Percentiles rank a stretch among this genome's conserved stretches.
Conservation (phyloP, 1,284 basidiomycete genomes). For the Boletus sp. region DNA sequence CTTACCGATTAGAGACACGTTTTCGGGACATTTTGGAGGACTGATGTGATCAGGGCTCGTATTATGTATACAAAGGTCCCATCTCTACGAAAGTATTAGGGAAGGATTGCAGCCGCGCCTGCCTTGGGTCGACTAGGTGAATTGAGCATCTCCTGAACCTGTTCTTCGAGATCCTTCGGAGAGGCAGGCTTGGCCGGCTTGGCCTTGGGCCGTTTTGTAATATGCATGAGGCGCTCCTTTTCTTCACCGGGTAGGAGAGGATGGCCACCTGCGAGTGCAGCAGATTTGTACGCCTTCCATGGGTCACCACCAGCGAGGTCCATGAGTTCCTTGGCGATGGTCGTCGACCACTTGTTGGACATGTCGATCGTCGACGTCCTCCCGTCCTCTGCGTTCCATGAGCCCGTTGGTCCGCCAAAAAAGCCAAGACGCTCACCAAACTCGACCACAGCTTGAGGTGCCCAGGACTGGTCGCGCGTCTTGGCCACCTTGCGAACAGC, state of each 20-base stretch:
- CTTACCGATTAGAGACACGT: conserved; percentile 32
- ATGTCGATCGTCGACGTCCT: conserved; percentile 52
- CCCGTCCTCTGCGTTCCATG: conserved; percentile 50
- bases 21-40: conserved; percentile 3
- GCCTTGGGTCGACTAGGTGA: conserved; percentile 41
- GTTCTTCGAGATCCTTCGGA: conserved; percentile 21
- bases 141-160: conserved; percentile 32
- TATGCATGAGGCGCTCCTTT: conserved; percentile 29
- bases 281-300: conserved; percentile 62
- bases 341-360: conserved; percentile 66
- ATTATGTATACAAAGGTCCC: conserved; percentile 1
- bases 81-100: conserved; percentile 35
- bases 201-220: conserved; percentile 13
- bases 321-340: conserved; percentile 70
- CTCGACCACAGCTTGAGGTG: conserved; percentile 59
- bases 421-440: no score
- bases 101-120: conserved; percentile 55
- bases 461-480: conserved; percentile 55
- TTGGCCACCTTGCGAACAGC: conserved; percentile 57
- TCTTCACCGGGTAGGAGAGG: conserved; percentile 50
- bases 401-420: no score
- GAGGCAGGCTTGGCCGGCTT: background rate
- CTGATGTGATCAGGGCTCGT: conserved; percentile 7
- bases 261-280: conserved; percentile 48
- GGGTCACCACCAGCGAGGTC: conserved; percentile 59